Evolutionary conservation across 2,329 filamentous ascomycete genomes (phyloP).

Genomic region (Davidsoniella eucalypti): DNA sequence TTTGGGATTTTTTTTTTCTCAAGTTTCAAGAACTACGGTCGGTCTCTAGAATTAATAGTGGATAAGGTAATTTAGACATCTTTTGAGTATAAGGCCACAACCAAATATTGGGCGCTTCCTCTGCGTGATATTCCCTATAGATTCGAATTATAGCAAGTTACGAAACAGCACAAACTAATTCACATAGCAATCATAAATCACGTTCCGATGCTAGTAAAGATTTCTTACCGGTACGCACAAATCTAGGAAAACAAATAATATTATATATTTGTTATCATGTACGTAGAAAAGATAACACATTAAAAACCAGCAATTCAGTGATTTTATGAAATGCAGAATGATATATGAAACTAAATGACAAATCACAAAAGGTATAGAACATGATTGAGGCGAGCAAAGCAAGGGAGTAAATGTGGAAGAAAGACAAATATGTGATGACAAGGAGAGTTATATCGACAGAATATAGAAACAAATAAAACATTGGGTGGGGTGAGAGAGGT

Average conservation of each 20-base stretch:
- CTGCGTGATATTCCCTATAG: background rate
- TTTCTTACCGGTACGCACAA: too few species aligned
- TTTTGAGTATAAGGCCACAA: too few species aligned
- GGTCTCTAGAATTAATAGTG: background rate
- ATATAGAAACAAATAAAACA: background rate
- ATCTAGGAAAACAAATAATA: too few species aligned
- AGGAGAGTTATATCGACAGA: background rate
- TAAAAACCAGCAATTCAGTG: background rate
- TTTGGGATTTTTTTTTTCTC: background rate
- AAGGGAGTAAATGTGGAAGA: too few species aligned
- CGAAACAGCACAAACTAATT: background rate
- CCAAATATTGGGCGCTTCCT: too few species aligned
- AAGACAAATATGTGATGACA: background rate
- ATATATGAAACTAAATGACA: too few species aligned
- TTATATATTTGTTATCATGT: too few species aligned
- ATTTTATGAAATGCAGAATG: background rate
- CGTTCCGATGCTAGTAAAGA: too few species aligned
- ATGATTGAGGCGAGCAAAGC: too few species aligned
- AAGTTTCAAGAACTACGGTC: background rate
- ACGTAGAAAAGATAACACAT: background rate
- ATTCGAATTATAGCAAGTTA: background rate
- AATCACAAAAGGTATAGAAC: too few species aligned
- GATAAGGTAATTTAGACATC: too few species aligned
- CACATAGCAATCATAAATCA: background rate
- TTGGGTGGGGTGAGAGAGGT: conserved; percentile 15